Evolutionary conservation across 495 filamentous ascomycete genomes (phyloP).

Genomic region (Antarctomyces pellizariae): DNA sequence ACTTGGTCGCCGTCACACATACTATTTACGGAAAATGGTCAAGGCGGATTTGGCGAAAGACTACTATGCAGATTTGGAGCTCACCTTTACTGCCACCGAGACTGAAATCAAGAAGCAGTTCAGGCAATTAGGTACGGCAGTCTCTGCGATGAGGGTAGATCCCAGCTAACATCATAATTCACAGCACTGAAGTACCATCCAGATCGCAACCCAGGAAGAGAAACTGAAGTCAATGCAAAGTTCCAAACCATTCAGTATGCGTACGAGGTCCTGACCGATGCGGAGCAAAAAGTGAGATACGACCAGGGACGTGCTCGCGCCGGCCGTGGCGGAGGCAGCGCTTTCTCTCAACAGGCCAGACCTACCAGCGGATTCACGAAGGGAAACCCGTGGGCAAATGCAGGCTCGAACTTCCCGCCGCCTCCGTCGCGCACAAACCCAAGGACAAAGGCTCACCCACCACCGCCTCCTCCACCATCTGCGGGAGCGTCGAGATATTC

Average conservation of each 20-base stretch:
- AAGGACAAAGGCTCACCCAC: conserved; percentile 8
- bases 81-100: conserved; percentile 33
- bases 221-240: conserved; percentile 50
- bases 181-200: conserved; percentile 50
- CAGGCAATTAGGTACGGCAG: conserved; percentile 45
- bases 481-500: conserved; percentile 31
- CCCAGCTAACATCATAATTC: conserved; percentile 1
- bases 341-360: conserved; percentile 1
- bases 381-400: conserved; percentile 28
- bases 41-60: conserved; percentile 49
- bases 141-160: background rate
- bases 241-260: conserved; percentile 74
- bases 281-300: conserved; percentile 42
- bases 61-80: conserved; percentile 71
- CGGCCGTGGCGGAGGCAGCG: background rate
- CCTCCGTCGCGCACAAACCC: conserved; percentile 19
- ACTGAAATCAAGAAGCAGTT: conserved; percentile 72
- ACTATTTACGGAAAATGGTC: conserved; percentile 30
- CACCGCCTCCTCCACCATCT: conserved; percentile 24
- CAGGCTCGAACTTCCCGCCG: conserved; percentile 21
- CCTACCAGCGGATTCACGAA: conserved; percentile 17
- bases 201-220: conserved; percentile 68
- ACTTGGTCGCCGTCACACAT: background rate
- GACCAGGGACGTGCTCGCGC: conserved; percentile 41
- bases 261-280: conserved; percentile 59